Evolutionary conservation across 192 early-diverging fungal genomes (phyloP), one percentile per base, ranked within the genome.

Genomic region (Umbelopsis ramanniana): DNA sequence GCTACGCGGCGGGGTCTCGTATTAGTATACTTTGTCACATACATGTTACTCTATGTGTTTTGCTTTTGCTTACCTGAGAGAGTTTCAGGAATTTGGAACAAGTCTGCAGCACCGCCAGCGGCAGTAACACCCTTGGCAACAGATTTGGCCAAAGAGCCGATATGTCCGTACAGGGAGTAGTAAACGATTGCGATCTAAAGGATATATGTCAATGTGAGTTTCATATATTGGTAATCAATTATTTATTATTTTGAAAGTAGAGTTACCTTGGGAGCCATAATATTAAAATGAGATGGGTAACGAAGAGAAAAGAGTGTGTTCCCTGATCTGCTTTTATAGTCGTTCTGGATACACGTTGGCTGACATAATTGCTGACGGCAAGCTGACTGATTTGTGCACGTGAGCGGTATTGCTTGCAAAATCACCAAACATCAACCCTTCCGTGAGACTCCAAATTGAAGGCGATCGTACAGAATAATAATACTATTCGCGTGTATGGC

Each of bases 91-190:
- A 63, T 26, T 35, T 63, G 57, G 57, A 37, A 63, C 9, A 63
- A 26, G n/a, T 63, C 57, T 4, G 57, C 57, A n/a, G 5, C 3
- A 37, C 57, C 57, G 33, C 57, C 57, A 38, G 57, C 57, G 33
- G 57, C 57, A 63, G 33, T n/a, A n/a, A 63, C 33, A 12, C 57
- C 57, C n/a, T 63, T 63, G 11, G 57, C 57, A 37, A 63, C 57
- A 2, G 57, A 63, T 63, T 63, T 63, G 29, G 57, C 57, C 29
- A 63, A 26, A 63, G 57, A 29, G 33, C 9, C 12, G 57, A 63
- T 63, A 17, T 63, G 57, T 37, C 57, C 57, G 29, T 63, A 63
- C 3, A 63, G 57, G 11, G 57, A 63, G 33, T 63, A 63, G 57
- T 63, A 63, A 37, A 63, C 57, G 37, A 63, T 14, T 63, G 57